Evolutionary conservation across 2,329 filamentous ascomycete species (phyloP), one percentile per base, ranked within the genome.

Genomic region (Pseudocercospora fuligena): DNA sequence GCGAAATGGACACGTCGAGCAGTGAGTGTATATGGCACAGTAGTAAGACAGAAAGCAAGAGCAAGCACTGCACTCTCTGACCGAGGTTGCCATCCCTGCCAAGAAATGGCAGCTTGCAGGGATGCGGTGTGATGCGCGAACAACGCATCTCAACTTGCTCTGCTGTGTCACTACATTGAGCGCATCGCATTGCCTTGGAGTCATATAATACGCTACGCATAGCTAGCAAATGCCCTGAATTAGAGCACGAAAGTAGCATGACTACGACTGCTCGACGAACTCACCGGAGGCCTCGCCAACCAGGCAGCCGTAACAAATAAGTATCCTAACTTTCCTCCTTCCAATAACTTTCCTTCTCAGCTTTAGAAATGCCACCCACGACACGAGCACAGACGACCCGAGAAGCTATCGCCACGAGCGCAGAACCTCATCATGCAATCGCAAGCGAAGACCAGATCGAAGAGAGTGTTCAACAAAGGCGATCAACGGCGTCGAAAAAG

Each of bases 371-470:
- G 65, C 29, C 65, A 19, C 62, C 67, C 16, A 47, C 67, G 8
- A 67, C 67, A 11, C 59, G 67, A 14, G 65, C 53, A 36, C 63
- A 51, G 46, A 62, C 63, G 7, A 49, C 67, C 14, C 67, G 67
- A 43, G 63, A 69, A 60, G 57, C 62, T 6, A 60, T 63, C 9
- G 67, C 67, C 14, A 27, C 63, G n/a, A 61, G 67, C 46, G 36
- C 57, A 63, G 65, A 63, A 56, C 56, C 65, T n/a, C 60, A 66
- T 43, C 65, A 66, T 57, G 53, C 61, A 21, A 6, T 66, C 40
- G 65, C 60, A n/a, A 19, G 33, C 36, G 54, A 54, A 19, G 53
- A 66, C 7, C 65, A 60, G 8, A 47, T 63, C 31, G 23, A 60
- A 47, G 54, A 56, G 11, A 49, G 9, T 8, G 46, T 63, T 16